Evolutionary conservation across 805 yeast genomes (phyloP), one percentile per base, ranked within the genome.

Genomic region (Komagataella ulmi): DNA sequence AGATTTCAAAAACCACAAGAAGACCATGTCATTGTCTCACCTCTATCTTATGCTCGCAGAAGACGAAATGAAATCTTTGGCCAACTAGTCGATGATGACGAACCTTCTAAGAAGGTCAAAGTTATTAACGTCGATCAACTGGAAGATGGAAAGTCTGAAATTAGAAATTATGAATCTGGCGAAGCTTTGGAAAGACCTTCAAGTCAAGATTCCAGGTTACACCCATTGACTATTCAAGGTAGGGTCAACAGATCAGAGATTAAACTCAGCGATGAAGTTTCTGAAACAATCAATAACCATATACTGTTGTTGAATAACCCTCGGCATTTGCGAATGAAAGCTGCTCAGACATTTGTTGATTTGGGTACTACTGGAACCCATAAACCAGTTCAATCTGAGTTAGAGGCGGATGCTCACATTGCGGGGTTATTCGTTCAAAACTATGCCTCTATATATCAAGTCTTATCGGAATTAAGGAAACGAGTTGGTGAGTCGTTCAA

Each of bases 381-480:
- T 55, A 77, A 51, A 8, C 53, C 53, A 12, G 53, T 63, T 3
- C 65, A 61, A 48, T 62, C 72, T 0, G 69, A 66, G 23, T 54
- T 69, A 51, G 88, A 84, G 49, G 85, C 84, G 1, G 96, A 90
- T 63, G 80, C 93, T 2, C 85, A 84, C 54, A 80, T 91, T 44
- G 90, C 88, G 0, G 83, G 90, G 0, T 73, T 85, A 8, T 88
- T 91, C 59, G 69, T 86, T 2, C 96, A 87, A 59, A 85, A 87
- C 60, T 91, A 88, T 61, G 85, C 88, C 1, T 76, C 88, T 12
- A 64, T 80, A 2, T 72, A 72, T 51, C 86, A 82, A 55, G 86
- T 82, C 0, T 66, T 93, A 44, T 61, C 63, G 24, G 98, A 91
- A 57, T 66, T 89, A 43, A 72, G 77, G 56, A 71, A 72, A 47